These are phyloP conservation scores for Heliocybe sulcata DNA, from an alignment of 1,284 basidiomycete genomes.

Conservation along the genomic window DNA sequence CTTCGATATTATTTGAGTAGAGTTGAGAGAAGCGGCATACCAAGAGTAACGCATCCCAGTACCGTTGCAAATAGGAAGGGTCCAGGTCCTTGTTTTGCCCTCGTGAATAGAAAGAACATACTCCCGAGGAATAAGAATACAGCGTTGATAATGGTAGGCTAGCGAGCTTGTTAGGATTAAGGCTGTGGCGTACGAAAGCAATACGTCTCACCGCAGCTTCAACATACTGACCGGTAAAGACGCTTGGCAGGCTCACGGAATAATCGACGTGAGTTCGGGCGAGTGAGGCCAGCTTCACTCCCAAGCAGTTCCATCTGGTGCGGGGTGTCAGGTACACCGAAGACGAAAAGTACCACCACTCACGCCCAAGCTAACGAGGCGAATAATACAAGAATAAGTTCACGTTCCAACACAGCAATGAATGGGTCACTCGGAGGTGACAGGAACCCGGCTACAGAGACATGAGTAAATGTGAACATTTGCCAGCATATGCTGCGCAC, in stretches of 20 bases:
- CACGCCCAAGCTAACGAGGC: slow-evolving; percentile 56
- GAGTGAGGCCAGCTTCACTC: slow-evolving; percentile 55
- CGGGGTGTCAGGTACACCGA: slow-evolving; percentile 5
- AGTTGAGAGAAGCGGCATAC: slow-evolving; percentile 20
- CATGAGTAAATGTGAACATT: background rate
- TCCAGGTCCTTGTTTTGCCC: slow-evolving; percentile 55
- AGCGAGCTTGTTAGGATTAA: slow-evolving; percentile 1
- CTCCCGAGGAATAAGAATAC: slow-evolving; percentile 64
- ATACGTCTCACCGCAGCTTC: slow-evolving; percentile 42
- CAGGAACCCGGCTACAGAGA: slow-evolving; percentile 46
- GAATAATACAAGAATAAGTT: slow-evolving; percentile 51
- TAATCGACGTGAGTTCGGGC: slow-evolving; percentile 42
- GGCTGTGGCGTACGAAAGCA: background rate
- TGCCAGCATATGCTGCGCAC: slow-evolving; percentile 23
- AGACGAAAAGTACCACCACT: slow-evolving; percentile 20
- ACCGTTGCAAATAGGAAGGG: slow-evolving; percentile 56
- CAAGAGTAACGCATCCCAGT: slow-evolving; percentile 50
- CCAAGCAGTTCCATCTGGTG: slow-evolving; percentile 60
- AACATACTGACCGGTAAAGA: slow-evolving; percentile 46
- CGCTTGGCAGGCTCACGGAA: slow-evolving; percentile 26
- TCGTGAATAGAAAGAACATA: slow-evolving; percentile 56
- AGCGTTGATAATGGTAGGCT: slow-evolving; percentile 56
- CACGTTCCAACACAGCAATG: slow-evolving; percentile 61
- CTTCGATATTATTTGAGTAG: background rate
- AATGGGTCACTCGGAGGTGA: slow-evolving; percentile 68